Base-by-base conservation (phyloP, 2,329 filamentous ascomycete species). In the Pseudogymnoascus sp. region DNA sequence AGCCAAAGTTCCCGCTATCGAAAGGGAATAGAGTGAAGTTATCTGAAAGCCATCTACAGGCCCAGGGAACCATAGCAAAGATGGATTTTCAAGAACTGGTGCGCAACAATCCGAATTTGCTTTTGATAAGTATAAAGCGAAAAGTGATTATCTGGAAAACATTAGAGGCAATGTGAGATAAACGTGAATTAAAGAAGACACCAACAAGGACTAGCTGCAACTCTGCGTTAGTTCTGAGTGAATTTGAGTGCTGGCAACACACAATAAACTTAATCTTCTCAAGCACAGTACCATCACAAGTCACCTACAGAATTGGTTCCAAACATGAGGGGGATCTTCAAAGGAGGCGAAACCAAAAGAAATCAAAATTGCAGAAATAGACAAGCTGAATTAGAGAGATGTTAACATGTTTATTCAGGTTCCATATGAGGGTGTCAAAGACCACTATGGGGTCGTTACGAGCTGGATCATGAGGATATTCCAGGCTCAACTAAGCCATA, bases 401-500 rank as follows among this genome's bases (percentile, higher is more conserved):
- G 49, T 55, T 55, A 55, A 33, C 33, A 21, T 55, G n/a, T 55
- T 55, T 35, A 35, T 55, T 55, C 16, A 33, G 33, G 49, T 19
- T 19, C 49, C 49, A 55, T 35, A 26, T 21, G 29, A 55, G 29
- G 4, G 16, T 33, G 10, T 14, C 49, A 55, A 21, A 35, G 16
- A 2, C 49, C 29, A 12, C 11, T 55, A 29, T 35, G 5, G 16
- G 4, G 26, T 31, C 23, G 45, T 55, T 55, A 33, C 10, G 10
- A 21, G 49, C 29, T 33, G 29, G 16, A 21, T 55, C 19, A 55
- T 14, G 29, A 55, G 16, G 49, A 21, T 55, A 33, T 55, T 33
- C 29, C 49, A 19, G 49, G 29, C 49, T 55, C 29, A 55, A 33
- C 29, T 55, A 55, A 35, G 49, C 49, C 49, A 55, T 55, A 55